Base-by-base conservation (phyloP, 768 basidiomycete genomes). In the Mycena crocata region DNA sequence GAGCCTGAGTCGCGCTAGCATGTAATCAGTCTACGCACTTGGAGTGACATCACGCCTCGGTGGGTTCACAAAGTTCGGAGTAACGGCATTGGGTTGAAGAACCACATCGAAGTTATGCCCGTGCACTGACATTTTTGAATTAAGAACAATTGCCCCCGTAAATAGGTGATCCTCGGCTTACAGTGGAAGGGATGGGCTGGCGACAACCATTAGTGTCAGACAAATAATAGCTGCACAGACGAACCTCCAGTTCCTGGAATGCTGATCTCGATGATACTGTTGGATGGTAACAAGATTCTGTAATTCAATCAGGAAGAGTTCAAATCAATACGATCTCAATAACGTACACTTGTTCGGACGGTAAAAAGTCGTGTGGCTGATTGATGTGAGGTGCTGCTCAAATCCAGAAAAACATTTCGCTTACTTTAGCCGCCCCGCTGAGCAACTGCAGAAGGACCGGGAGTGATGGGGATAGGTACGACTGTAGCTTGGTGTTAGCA, bases 71-170 rank as follows among this genome's bases (percentile, higher is more conserved):
- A 60, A 66, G 58, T 66, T 66, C 12, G 46, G 46, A 0, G n/a
- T 30, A 2, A 56, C 59, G 5, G 51, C 44, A 54, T 55, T 61
- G 2, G 58, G 24, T 24, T 56, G 15, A 13, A 50, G 44, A 7
- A 61, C 30, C 2, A 66, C 54, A n/a, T 66, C 65, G 32, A 66
- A 66, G 45, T 66, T 66, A 39, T 66, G 65, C 1, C 65, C 65
- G 46, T 66, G 65, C 48, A 66, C 65, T 66, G 21, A 26, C 7
- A 57, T 72, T 64, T 35, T 74, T 74, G 52, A 76, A 73, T 44
- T 3, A 14, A n/a, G n/a, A n/a, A n/a, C n/a, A n/a, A n/a, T n/a
- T n/a, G n/a, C n/a, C n/a, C n/a, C n/a, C n/a, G n/a, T n/a, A n/a
- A n/a, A n/a, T n/a, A n/a, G n/a, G n/a, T n/a, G n/a, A n/a, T n/a